Evolutionary conservation across 2,329 filamentous ascomycete species (phyloP), one percentile per base, ranked within the genome.

Genomic region (Amphichorda felina): DNA sequence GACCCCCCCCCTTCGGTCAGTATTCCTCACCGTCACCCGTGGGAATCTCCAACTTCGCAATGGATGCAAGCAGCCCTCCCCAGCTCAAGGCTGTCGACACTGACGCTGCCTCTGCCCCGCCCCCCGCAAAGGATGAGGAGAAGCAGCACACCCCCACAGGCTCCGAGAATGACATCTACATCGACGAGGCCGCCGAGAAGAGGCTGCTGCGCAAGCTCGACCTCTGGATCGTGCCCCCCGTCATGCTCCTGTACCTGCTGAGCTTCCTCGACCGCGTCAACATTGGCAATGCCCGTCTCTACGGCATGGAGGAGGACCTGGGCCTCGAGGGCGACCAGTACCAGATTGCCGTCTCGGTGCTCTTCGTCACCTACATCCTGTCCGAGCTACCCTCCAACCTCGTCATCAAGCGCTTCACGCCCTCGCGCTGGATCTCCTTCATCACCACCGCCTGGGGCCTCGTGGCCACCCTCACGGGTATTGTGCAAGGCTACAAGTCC

Each of bases 281-380:
- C 29, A 52, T 54, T 2, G 75, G 76, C 32, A 82, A 81, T 54
- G 77, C 76, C 8, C 62, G 70, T 4, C 60, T 82, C 2, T 80
- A 79, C 44, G 68, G 69, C 2, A 48, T 84, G 26, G 72, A 80
- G 47, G 57, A 68, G 39, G 75, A 80, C 42, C 60, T 82, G 4
- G 60, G 65, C 3, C 56, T 84, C 37, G 50, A 54, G 8, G 66
- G 69, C 2, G 66, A 69, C 31, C 66, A 79, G 45, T 80, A 73
- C 45, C 73, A 80, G 47, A 43, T 44, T 11, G 49, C 49, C 1
- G 50, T 54, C 0, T 51, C 50, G 1, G 41, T 56, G 2, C 42
- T 55, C 2, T 59, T 57, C 35, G 48, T 57, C 2, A 53, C 55
- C 1, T 61, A 63, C 36, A 55, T 60, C 15, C 42, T 53, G 1